Base-by-base conservation (phyloP, 169 alveolate species). In the Babesia caballi region DNA sequence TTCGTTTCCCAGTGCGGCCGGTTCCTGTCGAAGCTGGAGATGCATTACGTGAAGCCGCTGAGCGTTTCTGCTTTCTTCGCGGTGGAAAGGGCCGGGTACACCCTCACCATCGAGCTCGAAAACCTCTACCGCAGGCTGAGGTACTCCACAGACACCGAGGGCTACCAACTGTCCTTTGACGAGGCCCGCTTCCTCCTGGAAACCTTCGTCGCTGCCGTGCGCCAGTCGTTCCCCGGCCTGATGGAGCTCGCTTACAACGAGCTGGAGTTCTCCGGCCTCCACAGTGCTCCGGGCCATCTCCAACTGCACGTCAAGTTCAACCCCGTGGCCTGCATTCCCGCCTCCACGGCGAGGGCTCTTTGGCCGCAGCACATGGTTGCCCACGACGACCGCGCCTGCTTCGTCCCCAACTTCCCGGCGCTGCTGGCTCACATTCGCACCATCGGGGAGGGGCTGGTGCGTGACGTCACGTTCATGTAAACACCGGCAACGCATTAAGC, bases 251-350 rank as follows among this genome's bases (percentile, higher is more conserved):
- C 58, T 12, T 67, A 67, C 35, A 57, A 67, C 35, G 46, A 67
- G 4, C 47, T 57, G 15, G 53, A 50, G 25, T 53, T 50, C 32
- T n/a, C 12, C 4, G 78, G 78, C 12, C 0, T 25, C 8, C 38
- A 53, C n/a, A 27, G 17, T 3, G 9, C 41, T 28, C 27, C 42
- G 12, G 35, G 25, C n/a, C 17, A 50, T 21, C 12, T 71, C 41
- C 4, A 7, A 25, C 15, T 71, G 25, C 61, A 44, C 59, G 35
- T 57, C 35, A 71, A 71, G 65, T n/a, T 58, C 25, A 59, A 58
- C 52, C 82, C 82, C 12, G 8, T 59, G 21, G 47, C 74, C 0
- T 56, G 54, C 32, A 56, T 71, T 12, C 82, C 82, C 12, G 27
- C 53, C 1, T 9, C 23, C 28, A 14, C 28, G 6, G 25, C 56